phyloP scores from a whole-genome alignment of 805 yeast species.

The Candida nemodendra region DNA sequence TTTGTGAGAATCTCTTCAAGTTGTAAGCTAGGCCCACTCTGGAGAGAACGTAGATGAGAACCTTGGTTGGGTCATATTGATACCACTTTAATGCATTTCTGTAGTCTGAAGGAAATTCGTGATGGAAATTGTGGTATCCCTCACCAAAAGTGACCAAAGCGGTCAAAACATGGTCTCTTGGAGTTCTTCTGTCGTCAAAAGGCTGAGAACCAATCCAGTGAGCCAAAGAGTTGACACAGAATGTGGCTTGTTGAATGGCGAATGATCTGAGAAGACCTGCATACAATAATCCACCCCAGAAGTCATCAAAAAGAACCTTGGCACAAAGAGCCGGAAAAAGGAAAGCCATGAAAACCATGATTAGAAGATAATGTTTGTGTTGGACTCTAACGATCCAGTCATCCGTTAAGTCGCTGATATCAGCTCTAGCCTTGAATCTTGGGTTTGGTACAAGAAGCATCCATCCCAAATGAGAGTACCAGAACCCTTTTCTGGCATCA shows the following conservation, averaged over 20 bases:
- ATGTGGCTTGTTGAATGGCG: conserved; percentile 79
- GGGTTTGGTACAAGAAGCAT: conserved; percentile 80
- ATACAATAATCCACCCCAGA: conserved; percentile 70
- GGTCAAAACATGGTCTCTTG: conserved; percentile 77
- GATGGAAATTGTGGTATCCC: conserved; percentile 89
- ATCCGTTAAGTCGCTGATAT: conserved; percentile 71
- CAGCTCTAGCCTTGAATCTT: conserved; percentile 77
- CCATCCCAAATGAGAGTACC: conserved; percentile 88
- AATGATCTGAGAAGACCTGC: conserved; percentile 72
- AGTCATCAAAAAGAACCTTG: conserved; percentile 58
- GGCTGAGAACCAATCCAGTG: conserved; percentile 88
- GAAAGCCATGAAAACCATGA: conserved; percentile 63
- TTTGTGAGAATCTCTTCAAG: conserved; percentile 73
- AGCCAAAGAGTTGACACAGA: conserved; percentile 82
- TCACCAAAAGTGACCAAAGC: conserved; percentile 86
- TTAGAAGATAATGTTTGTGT: conserved; percentile 68
- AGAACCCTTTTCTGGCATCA: conserved; percentile 80
- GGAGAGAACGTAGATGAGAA: conserved; percentile 55
- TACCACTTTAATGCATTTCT: conserved; percentile 86
- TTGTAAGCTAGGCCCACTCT: conserved; percentile 69
- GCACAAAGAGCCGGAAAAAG: conserved; percentile 60
- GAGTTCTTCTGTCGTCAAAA: conserved; percentile 83
- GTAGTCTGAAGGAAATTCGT: conserved; percentile 86
- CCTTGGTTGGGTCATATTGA: conserved; percentile 83
- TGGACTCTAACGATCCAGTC: conserved; percentile 81